These are phyloP conservation scores for Magnusiomyces paraingens DNA, from an alignment of 1,139 yeast genomes.

Conservation along the genomic window DNA sequence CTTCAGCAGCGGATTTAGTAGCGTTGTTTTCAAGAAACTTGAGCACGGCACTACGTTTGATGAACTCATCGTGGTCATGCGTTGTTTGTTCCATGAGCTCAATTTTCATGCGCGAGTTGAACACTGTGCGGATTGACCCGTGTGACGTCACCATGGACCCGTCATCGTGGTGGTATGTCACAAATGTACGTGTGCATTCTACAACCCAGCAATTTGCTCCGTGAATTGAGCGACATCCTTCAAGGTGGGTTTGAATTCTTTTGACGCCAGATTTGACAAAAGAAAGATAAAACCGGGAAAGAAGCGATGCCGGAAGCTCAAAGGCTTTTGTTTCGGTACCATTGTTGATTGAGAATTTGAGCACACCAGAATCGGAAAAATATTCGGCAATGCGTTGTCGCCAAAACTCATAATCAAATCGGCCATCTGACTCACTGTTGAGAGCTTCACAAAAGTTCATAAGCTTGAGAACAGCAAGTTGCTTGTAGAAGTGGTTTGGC, in stretches of 20 bases:
- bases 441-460: constrained; percentile 38
- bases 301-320: constrained; percentile 56
- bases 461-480: constrained; percentile 9
- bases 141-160: constrained; percentile 60
- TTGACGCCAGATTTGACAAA: constrained; percentile 49
- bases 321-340: constrained; percentile 48
- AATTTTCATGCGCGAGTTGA: constrained; percentile 56
- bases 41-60: not conserved
- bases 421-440: constrained; percentile 34
- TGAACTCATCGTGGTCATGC: constrained; percentile 34
- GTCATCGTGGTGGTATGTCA: constrained; percentile 54
- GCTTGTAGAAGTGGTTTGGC: not conserved
- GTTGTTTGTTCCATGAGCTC: constrained; percentile 66
- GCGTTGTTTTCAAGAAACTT: constrained; percentile 1
- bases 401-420: constrained; percentile 43
- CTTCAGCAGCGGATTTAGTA: not conserved
- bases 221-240: constrained; percentile 59
- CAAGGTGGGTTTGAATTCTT: constrained; percentile 52
- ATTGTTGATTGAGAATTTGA: constrained; percentile 40
- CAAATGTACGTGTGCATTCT: constrained; percentile 50
- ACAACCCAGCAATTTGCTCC: constrained; percentile 61
- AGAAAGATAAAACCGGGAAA: constrained; percentile 60
- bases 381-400: constrained; percentile 41
- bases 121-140: constrained; percentile 53
- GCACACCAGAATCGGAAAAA: constrained; percentile 44